Percentiles rank a stretch among this genome's conserved stretches.
These are phyloP conservation scores for Neofusicoccum umdonicola DNA, from an alignment of 2,329 filamentous ascomycete genomes.

Conservation along the genomic window DNA sequence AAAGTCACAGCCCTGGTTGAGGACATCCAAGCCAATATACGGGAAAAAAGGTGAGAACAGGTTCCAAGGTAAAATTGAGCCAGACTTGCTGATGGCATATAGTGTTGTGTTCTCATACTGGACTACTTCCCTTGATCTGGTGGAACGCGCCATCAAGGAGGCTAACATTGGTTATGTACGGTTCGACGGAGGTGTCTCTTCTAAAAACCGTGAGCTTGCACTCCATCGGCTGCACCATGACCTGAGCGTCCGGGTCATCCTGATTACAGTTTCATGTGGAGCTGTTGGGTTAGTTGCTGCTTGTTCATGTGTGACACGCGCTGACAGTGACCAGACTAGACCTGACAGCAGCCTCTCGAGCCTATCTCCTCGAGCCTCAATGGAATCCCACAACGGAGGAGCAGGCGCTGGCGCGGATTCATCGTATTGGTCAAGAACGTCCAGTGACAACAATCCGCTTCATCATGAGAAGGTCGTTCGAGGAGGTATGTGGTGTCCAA, in stretches of 20 bases:
- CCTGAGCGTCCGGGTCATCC: constrained; percentile 40
- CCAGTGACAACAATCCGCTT: neutral
- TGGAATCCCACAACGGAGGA: constrained; percentile 48
- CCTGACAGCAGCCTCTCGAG: constrained; percentile 48
- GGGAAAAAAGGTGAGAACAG: too few relatives aligned
- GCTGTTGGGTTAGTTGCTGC: constrained; percentile 46
- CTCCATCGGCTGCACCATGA: constrained; percentile 34
- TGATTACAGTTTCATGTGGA: constrained; percentile 53
- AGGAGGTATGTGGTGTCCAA: neutral
- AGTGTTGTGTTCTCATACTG: constrained; percentile 55
- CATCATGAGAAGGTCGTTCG: neutral
- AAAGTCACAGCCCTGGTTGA: too few relatives aligned
- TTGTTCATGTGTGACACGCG: neutral
- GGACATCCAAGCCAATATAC: too few relatives aligned
- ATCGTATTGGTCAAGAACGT: constrained; percentile 30
- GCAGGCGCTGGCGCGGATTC: constrained; percentile 43
- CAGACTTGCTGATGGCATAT: too few relatives aligned
- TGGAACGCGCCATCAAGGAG: constrained; percentile 41
- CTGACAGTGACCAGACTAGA: constrained; percentile 39
- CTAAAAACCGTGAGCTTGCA: neutral
- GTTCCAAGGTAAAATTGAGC: too few relatives aligned
- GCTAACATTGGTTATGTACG: neutral
- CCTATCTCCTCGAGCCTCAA: constrained; percentile 54
- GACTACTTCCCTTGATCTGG: constrained; percentile 49
- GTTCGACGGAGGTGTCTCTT: neutral